Evolutionary conservation across 2,329 filamentous ascomycete species (phyloP).

Genomic region (Zasmidium citrigriseum): DNA sequence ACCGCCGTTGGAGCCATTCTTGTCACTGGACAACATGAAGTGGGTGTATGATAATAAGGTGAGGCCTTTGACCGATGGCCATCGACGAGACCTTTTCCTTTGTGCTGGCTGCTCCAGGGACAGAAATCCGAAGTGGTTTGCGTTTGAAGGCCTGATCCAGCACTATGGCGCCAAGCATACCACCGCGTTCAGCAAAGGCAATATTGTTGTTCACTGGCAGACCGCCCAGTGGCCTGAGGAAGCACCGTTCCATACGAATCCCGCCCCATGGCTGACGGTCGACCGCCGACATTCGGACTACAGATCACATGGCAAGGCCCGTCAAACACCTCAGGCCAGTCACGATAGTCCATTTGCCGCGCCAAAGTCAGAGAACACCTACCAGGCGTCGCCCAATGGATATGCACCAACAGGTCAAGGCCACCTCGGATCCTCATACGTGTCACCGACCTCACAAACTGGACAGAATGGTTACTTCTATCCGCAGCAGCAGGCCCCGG

Average conservation of each 20-base stretch:
- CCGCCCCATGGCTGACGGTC: constrained; percentile 21
- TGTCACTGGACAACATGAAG: constrained; percentile 83
- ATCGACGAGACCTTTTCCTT: constrained; percentile 72
- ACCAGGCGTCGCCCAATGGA: constrained; percentile 14
- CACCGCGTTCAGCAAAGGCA: constrained; percentile 66
- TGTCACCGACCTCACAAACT: background rate
- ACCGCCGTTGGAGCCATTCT: constrained; percentile 31
- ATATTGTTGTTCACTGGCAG: constrained; percentile 73
- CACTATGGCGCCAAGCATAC: constrained; percentile 85
- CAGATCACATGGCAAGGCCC: constrained; percentile 12
- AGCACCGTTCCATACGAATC: constrained; percentile 70
- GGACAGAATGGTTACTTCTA: constrained; percentile 4
- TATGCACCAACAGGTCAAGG: constrained; percentile 1
- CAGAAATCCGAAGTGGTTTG: constrained; percentile 66
- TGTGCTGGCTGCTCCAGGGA: constrained; percentile 67
- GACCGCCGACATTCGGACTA: constrained; percentile 19
- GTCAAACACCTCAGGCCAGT: constrained; percentile 19
- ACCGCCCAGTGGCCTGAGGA: constrained; percentile 75
- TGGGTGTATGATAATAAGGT: constrained; percentile 80
- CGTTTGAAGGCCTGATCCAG: constrained; percentile 77
- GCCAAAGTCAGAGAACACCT: constrained; percentile 16
- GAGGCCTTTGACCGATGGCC: constrained; percentile 66
- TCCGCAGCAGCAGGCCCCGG: background rate
- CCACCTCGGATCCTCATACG: constrained; percentile 1
- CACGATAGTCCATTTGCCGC: constrained; percentile 11